Percentiles rank a stretch among this genome's conserved stretches.
phyloP scores from a whole-genome alignment of 2,329 filamentous ascomycete genomes.

The Lojkania enalia region DNA sequence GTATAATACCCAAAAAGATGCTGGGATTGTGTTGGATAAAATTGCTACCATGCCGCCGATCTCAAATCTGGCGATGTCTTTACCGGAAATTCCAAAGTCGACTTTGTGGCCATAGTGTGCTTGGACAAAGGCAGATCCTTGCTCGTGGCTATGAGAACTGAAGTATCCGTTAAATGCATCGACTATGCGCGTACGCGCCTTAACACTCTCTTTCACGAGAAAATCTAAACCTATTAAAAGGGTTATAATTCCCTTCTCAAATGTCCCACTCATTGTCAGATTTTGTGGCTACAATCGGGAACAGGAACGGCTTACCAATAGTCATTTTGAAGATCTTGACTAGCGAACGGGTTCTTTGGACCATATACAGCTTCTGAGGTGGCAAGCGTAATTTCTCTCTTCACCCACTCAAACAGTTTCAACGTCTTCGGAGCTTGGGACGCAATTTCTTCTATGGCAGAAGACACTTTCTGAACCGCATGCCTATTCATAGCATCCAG shows the following conservation, averaged over 20 bases:
- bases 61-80: slow-evolving; percentile 46
- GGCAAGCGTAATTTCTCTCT: slow-evolving; percentile 34
- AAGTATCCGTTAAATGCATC: slow-evolving; percentile 46
- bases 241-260: slow-evolving; percentile 20
- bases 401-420: slow-evolving; percentile 26
- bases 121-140: slow-evolving; percentile 39
- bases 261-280: slow-evolving; percentile 28
- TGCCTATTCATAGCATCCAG: slow-evolving; percentile 44
- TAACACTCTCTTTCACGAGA: slow-evolving; percentile 28
- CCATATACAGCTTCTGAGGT: slow-evolving; percentile 46
- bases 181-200: slow-evolving; percentile 37
- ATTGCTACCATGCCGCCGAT: slow-evolving; percentile 44
- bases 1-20: slow-evolving; percentile 47
- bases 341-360: slow-evolving; percentile 43
- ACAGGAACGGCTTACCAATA: slow-evolving; percentile 13
- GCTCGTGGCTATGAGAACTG: slow-evolving; percentile 32
- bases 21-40: slow-evolving; percentile 44
- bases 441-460: slow-evolving; percentile 11
- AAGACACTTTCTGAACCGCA: slow-evolving; percentile 31
- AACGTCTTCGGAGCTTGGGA: slow-evolving; percentile 6
- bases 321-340: slow-evolving; percentile 26
- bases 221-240: slow-evolving; percentile 9
- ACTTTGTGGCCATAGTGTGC: slow-evolving; percentile 37
- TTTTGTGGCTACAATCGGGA: background rate
- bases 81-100: slow-evolving; percentile 29